phyloP scores from a whole-genome alignment of 2,329 filamentous ascomycete genomes.

The Coniochaeta hoffmannii region DNA sequence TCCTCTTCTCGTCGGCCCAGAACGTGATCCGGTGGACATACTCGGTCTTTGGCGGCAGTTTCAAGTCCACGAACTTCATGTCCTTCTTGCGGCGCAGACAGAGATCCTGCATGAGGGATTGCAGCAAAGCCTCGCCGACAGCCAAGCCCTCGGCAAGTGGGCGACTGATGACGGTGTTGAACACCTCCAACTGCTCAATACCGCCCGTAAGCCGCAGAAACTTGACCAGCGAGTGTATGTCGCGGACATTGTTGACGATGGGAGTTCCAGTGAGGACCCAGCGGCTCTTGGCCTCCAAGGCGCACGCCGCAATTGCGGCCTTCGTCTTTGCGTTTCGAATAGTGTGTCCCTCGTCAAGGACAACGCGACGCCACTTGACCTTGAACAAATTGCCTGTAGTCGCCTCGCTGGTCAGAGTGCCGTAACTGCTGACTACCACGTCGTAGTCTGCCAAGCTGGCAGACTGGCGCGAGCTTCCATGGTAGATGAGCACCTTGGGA shows the following conservation, averaged over 20 bases:
- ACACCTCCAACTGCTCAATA: conserved; percentile 64
- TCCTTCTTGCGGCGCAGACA: conserved; percentile 79
- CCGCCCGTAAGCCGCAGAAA: conserved; percentile 73
- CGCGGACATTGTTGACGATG: conserved; percentile 76
- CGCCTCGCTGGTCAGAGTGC: conserved; percentile 60
- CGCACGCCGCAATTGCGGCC: conserved; percentile 59
- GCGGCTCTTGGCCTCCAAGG: conserved; percentile 60
- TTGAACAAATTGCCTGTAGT: conserved; percentile 34
- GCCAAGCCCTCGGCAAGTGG: conserved; percentile 53
- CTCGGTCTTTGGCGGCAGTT: conserved; percentile 68
- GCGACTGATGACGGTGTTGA: conserved; percentile 64
- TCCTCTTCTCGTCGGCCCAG: conserved; percentile 62
- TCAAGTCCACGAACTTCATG: conserved; percentile 80
- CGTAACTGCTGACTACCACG: conserved; percentile 80
- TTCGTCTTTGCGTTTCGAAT: conserved; percentile 75
- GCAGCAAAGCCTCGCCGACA: conserved; percentile 57
- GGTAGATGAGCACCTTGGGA: conserved; percentile 66
- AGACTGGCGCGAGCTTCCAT: conserved; percentile 55
- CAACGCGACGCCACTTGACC: conserved; percentile 67
- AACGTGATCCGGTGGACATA: conserved; percentile 72
- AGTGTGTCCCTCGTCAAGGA: conserved; percentile 77
- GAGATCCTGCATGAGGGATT: conserved; percentile 71
- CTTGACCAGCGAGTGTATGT: conserved; percentile 71
- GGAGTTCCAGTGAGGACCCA: conserved; percentile 80
- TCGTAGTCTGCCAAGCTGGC: conserved; percentile 55